Conservation (phyloP, 2,329 filamentous ascomycete species). For the Colletotrichum sp. region DNA sequence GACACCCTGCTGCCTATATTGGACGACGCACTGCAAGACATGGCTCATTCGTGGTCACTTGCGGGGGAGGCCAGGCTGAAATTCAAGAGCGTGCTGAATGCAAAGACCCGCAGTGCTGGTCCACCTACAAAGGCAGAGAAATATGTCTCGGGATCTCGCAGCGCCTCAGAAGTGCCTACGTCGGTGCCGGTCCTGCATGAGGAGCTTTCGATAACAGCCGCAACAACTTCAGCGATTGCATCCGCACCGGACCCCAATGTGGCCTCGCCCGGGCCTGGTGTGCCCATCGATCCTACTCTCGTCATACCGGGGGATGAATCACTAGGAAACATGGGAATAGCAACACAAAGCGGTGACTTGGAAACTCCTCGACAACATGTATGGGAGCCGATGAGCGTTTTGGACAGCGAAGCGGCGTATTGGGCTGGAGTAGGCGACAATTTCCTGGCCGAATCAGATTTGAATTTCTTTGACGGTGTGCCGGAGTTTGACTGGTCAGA, state of each 20-base stretch:
- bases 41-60: neutral
- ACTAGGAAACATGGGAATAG: neutral
- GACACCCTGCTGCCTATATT: neutral
- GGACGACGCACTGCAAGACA: neutral
- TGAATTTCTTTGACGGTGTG: neutral
- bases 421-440: neutral
- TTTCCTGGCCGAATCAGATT: neutral
- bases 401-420: neutral
- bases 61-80: neutral
- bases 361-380: neutral
- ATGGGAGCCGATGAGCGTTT: neutral
- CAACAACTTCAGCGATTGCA: neutral
- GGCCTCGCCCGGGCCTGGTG: neutral
- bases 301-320: neutral
- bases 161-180: neutral
- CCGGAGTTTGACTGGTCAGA: neutral
- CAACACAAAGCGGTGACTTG: neutral
- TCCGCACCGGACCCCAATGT: neutral
- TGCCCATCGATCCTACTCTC: neutral
- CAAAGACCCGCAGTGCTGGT: neutral
- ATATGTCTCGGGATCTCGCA: neutral
- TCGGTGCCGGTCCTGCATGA: neutral
- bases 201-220: neutral
- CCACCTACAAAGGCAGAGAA: neutral
- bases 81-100: neutral